phyloP scores from a whole-genome alignment of 2,329 filamentous ascomycete species.

The Graphium sp. region DNA sequence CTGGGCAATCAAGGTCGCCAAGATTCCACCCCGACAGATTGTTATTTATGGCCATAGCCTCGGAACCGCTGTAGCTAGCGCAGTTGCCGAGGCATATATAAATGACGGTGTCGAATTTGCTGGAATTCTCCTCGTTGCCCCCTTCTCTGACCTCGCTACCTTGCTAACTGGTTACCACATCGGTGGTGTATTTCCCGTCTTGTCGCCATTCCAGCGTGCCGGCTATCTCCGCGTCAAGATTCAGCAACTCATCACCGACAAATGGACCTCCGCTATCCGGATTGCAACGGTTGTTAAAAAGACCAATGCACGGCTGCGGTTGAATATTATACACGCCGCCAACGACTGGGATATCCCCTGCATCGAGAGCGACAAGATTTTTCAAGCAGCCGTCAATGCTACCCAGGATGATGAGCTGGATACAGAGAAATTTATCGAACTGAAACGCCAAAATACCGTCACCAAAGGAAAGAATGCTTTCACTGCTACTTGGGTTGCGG shows the following conservation, averaged over 20 bases:
- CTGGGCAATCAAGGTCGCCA: conserved; percentile 48
- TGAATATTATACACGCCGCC: conserved; percentile 63
- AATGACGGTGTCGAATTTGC: conserved; percentile 51
- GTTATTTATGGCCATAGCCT: conserved; percentile 75
- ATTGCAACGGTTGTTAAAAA: conserved; percentile 37
- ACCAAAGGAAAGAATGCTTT: conserved; percentile 27
- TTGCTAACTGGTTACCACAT: conserved; percentile 66
- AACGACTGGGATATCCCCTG: conserved; percentile 75
- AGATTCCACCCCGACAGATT: conserved; percentile 54
- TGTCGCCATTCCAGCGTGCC: conserved; percentile 44
- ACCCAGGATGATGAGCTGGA: conserved; percentile 18
- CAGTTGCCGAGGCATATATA: conserved; percentile 54
- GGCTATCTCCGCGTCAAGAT: conserved; percentile 29
- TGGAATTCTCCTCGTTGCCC: conserved; percentile 61
- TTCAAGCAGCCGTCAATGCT: conserved; percentile 39
- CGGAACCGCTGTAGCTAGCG: conserved; percentile 70
- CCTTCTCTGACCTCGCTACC: conserved; percentile 58
- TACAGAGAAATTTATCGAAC: conserved; percentile 19
- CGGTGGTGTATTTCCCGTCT: conserved; percentile 59
- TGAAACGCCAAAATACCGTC: conserved; percentile 27
- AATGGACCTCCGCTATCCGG: conserved; percentile 58
- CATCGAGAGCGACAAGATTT: conserved; percentile 48
- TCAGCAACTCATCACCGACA: conserved; percentile 52
- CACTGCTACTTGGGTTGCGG: conserved; percentile 23
- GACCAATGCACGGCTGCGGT: conserved; percentile 36